Base-by-base conservation (phyloP, 202 grass and related monocot genomes). In the Panicum hallii region DNA sequence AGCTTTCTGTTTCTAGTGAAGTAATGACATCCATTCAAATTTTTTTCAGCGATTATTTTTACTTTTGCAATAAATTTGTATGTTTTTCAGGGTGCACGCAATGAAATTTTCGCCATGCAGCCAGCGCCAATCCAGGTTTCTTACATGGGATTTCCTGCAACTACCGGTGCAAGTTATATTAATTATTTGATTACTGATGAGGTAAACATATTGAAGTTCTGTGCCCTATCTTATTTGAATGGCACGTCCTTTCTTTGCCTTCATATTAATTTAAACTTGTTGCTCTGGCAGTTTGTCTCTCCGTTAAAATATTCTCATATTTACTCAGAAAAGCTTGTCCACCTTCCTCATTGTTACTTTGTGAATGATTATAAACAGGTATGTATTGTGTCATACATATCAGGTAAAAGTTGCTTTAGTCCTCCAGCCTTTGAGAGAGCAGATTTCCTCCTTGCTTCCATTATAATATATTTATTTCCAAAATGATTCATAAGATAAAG, bases 161-260 rank as follows among this genome's bases (percentile, higher is more conserved):
- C 67, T 70, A 70, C 67, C 22, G 67, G 67, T 46, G 67, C 67
- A 45, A 70, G 11, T 23, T 70, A 46, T 46, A 70, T 70, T 46
- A 20, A 70, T 69, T 69, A 69, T 69, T 69, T 69, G 41, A 69
- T 70, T 70, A 70, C 67, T 46, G 67, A 70, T 26, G 42, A 70
- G 67, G 67, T 70, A 70, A 70, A 77, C 58, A 45, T 30, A 23
- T 84, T 65, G 16, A 61, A 57, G 11, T 84, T 84, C 74, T 44
- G 54, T 11, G 28, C 72, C 58, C 17, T 84, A 38, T 69, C 40
- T 60, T 78, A 49, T 62, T 70, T 71, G 12, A 68, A 30, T 34
- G 6, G n/a, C 67, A 77, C 72, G 52, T 32, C 46, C 23, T 81
- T 62, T 38, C 52, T 84, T 66, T 47, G 15, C 42, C 17, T 65